These are phyloP conservation scores for Euphorbia pulcherrima DNA, from an alignment of 345 rosid genomes.

Conservation along the genomic window DNA sequence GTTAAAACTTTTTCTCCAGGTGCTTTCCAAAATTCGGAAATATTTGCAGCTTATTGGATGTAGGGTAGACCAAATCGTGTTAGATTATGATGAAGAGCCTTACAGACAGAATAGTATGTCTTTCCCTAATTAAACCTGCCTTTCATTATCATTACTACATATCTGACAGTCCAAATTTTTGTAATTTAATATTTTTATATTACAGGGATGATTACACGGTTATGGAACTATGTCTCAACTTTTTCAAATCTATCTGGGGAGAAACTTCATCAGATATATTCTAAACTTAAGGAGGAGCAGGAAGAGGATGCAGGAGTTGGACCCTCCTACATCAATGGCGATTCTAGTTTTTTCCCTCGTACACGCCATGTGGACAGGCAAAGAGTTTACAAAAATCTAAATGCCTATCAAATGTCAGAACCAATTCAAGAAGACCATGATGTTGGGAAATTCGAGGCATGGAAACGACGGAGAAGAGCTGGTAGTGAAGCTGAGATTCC, in stretches of 20 bases:
- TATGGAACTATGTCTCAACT: slow-evolving; percentile 95
- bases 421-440: slow-evolving; percentile 57
- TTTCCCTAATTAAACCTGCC: background rate
- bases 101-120: slow-evolving; percentile 86
- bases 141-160: background rate
- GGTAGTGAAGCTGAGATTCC: slow-evolving; percentile 42
- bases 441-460: slow-evolving; percentile 72
- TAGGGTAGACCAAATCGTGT: slow-evolving; percentile 75
- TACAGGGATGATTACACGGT: slow-evolving; percentile 78
- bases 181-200: slow-evolving; percentile 2
- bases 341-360: slow-evolving; percentile 39
- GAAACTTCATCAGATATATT: slow-evolving; percentile 80
- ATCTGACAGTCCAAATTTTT: background rate
- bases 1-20: slow-evolving; percentile 39
- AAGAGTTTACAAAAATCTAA: slow-evolving; percentile 47
- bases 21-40: slow-evolving; percentile 84
- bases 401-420: slow-evolving; percentile 43
- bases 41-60: slow-evolving; percentile 87
- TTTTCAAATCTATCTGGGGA: slow-evolving; percentile 92
- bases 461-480: slow-evolving; percentile 81
- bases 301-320: slow-evolving; percentile 73
- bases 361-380: slow-evolving; percentile 44
- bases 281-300: slow-evolving; percentile 77
- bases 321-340: slow-evolving; percentile 65
- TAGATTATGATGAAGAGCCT: slow-evolving; percentile 58